phyloP scores from a whole-genome alignment of 2,329 filamentous ascomycete species.

The Nothophaeocryptopus gaeumannii region DNA sequence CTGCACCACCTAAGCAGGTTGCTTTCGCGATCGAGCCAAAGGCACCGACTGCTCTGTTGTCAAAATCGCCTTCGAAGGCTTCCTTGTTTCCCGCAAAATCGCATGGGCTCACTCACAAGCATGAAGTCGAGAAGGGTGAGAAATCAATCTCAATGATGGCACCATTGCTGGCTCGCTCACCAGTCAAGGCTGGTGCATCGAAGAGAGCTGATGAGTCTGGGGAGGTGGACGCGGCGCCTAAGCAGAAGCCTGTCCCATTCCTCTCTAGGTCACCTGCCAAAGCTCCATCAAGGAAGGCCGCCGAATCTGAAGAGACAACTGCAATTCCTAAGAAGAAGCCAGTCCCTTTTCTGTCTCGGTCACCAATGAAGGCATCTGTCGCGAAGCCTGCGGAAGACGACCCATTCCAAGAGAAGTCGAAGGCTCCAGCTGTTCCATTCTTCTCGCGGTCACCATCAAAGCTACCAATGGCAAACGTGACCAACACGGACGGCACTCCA shows the following conservation, averaged over 20 bases:
- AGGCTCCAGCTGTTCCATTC: conserved; percentile 24
- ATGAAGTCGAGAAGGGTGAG: conserved; percentile 6
- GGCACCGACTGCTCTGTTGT: conserved; percentile 25
- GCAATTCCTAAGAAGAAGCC: conserved; percentile 13
- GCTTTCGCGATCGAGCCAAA: conserved; percentile 9
- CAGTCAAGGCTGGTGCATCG: conserved; percentile 18
- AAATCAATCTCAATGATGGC: conserved; percentile 20
- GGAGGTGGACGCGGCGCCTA: background rate
- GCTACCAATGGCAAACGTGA: conserved; percentile 14
- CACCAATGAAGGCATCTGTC: conserved; percentile 28
- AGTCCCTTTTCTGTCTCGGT: conserved; percentile 29
- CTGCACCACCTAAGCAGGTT: conserved; percentile 8
- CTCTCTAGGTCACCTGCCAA: conserved; percentile 30
- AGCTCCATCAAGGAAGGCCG: conserved; percentile 5
- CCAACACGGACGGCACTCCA: conserved; percentile 22
- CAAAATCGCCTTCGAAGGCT: conserved; percentile 31
- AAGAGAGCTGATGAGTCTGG: conserved; percentile 9
- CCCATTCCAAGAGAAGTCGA: conserved; percentile 14
- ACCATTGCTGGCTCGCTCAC: conserved; percentile 30
- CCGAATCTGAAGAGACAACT: background rate
- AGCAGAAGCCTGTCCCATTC: conserved; percentile 20
- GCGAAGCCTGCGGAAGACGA: conserved; percentile 21
- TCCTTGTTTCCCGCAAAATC: conserved; percentile 19
- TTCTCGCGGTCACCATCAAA: conserved; percentile 36
- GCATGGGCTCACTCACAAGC: background rate